Evolutionary conservation across 2,329 filamentous ascomycete species (phyloP).

Genomic region (Colletotrichum ledebouriae): DNA sequence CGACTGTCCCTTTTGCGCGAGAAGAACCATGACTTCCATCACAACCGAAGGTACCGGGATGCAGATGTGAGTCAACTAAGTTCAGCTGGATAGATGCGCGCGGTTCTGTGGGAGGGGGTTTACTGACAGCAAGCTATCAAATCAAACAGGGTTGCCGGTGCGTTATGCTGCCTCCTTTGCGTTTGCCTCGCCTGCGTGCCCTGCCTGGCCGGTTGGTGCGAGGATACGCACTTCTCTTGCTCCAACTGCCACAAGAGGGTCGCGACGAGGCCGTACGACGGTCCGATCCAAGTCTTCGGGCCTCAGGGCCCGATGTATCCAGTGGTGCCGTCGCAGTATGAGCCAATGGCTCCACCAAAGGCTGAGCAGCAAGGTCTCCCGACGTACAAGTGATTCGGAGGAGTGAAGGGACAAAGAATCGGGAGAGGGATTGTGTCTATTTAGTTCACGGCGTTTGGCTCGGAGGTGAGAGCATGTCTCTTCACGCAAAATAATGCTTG

Average conservation of each 20-base stretch:
- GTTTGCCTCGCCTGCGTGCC: constrained; percentile 51
- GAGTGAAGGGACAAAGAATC: no score
- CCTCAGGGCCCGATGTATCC: constrained; percentile 38
- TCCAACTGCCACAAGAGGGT: constrained; percentile 49
- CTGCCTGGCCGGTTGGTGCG: constrained; percentile 51
- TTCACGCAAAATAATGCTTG: no score
- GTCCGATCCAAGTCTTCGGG: constrained; percentile 44
- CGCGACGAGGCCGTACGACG: constrained; percentile 45
- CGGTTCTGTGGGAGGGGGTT: no score
- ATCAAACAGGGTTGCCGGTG: constrained; percentile 46
- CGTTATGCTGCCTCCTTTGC: constrained; percentile 50
- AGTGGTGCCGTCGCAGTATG: constrained; percentile 15
- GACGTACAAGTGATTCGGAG: background rate
- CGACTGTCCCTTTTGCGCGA: constrained; percentile 50
- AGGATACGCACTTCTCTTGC: constrained; percentile 50
- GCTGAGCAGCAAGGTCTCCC: constrained; percentile 16
- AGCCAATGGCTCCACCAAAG: constrained; percentile 9
- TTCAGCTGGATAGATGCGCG: no score
- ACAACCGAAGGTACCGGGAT: constrained; percentile 44
- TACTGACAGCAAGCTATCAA: no score
- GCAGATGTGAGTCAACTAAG: constrained; percentile 5
- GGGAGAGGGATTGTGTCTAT: no score
- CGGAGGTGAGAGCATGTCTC: no score
- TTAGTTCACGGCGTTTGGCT: background rate
- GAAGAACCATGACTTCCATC: constrained; percentile 45